Conservation (phyloP, 23 red algal genomes). For the Chondrus crispus region DNA sequence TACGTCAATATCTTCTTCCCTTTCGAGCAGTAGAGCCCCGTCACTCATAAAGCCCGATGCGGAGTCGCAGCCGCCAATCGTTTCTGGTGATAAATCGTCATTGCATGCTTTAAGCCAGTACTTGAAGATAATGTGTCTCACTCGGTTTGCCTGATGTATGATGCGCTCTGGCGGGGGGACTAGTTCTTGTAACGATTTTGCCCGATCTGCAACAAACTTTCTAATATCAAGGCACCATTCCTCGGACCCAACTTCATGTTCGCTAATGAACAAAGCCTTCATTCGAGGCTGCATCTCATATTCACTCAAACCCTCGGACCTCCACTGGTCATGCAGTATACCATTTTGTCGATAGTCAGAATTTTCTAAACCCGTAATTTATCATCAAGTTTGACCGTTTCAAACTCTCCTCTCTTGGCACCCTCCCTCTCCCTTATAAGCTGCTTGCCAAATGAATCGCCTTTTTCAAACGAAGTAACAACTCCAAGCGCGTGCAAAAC, state of each 20-base stretch:
- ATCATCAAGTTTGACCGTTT: neutral
- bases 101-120: neutral
- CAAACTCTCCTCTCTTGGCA: neutral
- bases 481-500: neutral
- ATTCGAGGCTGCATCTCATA: neutral
- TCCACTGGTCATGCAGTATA: neutral
- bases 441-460: neutral
- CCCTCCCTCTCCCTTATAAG: neutral
- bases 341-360: neutral
- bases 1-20: neutral
- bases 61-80: neutral
- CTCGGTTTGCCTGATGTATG: neutral
- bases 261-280: neutral
- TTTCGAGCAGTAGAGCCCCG: neutral
- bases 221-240: neutral
- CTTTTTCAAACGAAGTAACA: neutral
- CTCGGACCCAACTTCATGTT: neutral
- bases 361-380: neutral
- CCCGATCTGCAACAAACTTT: neutral
- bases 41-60: neutral
- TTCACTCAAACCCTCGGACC: neutral
- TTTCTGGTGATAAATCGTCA: neutral
- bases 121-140: neutral
- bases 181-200: neutral
- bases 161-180: neutral